Evolutionary conservation across 2,329 filamentous ascomycete species (phyloP), one percentile per base, ranked within the genome.

Genomic region (Scedosporium apiospermum): DNA sequence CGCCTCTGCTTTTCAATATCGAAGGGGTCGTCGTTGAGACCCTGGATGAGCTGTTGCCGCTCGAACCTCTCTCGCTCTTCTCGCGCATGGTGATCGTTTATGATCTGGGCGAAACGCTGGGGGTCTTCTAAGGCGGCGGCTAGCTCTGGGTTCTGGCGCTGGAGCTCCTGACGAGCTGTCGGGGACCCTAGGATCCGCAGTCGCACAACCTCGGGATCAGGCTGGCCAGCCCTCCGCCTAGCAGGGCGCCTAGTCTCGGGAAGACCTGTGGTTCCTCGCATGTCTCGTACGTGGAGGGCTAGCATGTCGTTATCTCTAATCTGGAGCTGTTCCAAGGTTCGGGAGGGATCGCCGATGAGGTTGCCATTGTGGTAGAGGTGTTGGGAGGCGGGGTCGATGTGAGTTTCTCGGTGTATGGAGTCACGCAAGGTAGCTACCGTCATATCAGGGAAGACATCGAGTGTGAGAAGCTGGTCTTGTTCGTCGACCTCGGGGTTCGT

Each of bases 241-340:
- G 67, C 65, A 64, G 70, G 67, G 41, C 62, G 63, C 4, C 62
- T 49, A 58, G 67, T 67, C 46, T 68, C 65, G 10, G 76, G 71
- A 26, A 78, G 71, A 58, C 75, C 74, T 42, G 77, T 77, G 69
- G 71, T 80, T 66, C 79, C 80, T 61, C 77, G 77, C 76, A 81
- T 82, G 67, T 85, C 81, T 65, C 84, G 76, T 64, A 96, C 88
- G 72, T 96, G 89, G 68, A 98, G 83, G 34, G 90, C 91, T 66
- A 99, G 79, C 90, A 99, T 93, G 71, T 97, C 95, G 62, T 91
- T 91, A 76, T 98, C 91, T 58, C 81, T 84, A 69, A 99, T 89
- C 51, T 88, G 84, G 38, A 93, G 83, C 69, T 93, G 83, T 67
- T 92, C 85, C 71, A 99, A 83, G 3, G 92, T 96, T 74, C 92